Conservation (phyloP, 2,329 filamentous ascomycete genomes). For the Sporothrix mexicana region DNA sequence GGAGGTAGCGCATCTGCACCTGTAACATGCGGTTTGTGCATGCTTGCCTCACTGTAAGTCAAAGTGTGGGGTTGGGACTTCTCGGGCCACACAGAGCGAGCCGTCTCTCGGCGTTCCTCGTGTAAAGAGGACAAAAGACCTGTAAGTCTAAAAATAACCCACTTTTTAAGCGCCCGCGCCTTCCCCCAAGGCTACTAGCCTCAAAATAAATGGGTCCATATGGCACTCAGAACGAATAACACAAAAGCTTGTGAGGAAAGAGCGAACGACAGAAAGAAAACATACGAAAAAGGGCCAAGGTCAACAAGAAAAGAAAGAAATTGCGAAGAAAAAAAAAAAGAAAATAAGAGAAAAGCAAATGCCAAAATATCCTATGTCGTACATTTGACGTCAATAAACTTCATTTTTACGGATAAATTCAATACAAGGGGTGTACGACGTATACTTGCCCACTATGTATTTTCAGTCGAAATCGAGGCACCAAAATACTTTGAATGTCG, state of each 20-base stretch:
- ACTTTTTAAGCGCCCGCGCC: constrained; percentile 31
- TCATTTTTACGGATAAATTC: not conserved
- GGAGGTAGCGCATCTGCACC: not conserved
- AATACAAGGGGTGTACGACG: not conserved
- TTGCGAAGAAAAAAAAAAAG: not conserved
- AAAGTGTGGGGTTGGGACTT: not conserved
- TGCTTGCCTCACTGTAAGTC: not conserved
- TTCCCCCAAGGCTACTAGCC: constrained; percentile 23
- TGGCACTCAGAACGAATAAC: not conserved
- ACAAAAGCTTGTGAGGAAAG: constrained; percentile 1
- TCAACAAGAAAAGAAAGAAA: not conserved
- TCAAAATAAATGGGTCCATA: not conserved
- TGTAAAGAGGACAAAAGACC: not conserved
- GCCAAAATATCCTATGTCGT: not conserved
- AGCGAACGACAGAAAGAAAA: not conserved
- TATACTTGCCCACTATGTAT: no score
- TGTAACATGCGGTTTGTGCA: not conserved
- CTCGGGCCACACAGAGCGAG: constrained; percentile 21
- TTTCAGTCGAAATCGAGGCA: no score
- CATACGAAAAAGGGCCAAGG: not conserved
- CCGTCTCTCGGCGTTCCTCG: constrained; percentile 24
- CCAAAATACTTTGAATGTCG: no score
- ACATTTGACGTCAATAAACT: no score
- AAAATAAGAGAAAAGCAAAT: no score
- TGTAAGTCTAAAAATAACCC: constrained; percentile 26